Percentiles rank a stretch among this genome's conserved stretches.
These are phyloP conservation scores for Rhododendron kiyosumense DNA, from an alignment of 148 eudicot species.

Conservation along the genomic window DNA sequence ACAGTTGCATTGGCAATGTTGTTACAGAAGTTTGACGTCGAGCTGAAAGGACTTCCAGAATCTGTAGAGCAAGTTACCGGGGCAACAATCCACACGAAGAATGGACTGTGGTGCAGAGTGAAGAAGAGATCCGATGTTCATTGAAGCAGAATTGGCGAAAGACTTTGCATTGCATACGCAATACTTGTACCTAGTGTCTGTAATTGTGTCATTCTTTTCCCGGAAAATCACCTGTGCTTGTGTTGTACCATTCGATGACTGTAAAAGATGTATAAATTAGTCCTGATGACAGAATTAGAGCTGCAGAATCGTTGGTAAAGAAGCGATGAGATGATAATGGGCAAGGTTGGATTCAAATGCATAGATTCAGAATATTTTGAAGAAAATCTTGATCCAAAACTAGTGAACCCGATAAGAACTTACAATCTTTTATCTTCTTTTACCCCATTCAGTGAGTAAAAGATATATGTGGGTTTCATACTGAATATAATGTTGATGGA, in stretches of 20 bases:
- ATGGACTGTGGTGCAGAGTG: slow-evolving; percentile 82
- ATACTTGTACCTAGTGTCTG: background rate
- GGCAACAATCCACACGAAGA: slow-evolving; percentile 91
- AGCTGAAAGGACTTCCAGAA: slow-evolving; percentile 73
- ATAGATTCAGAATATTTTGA: background rate
- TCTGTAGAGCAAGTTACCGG: slow-evolving; percentile 86
- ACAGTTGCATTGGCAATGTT: slow-evolving; percentile 80
- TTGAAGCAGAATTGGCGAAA: background rate
- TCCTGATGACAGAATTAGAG: background rate
- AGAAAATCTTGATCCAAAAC: background rate
- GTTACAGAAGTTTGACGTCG: slow-evolving; percentile 76
- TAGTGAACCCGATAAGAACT: background rate
- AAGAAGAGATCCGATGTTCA: slow-evolving; percentile 46
- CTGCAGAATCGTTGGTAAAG: background rate
- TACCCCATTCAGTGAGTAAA: background rate
- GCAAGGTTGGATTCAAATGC: background rate
- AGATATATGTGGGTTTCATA: background rate
- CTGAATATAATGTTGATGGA: background rate
- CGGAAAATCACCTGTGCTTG: background rate
- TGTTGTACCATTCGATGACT: background rate
- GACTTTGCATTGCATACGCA: background rate
- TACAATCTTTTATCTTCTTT: background rate
- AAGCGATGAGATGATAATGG: background rate
- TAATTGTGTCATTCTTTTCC: background rate
- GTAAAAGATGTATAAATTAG: background rate